These are phyloP conservation scores for Begonia peltatifolia DNA, from an alignment of 306 rosid species.

Conservation along the genomic window DNA sequence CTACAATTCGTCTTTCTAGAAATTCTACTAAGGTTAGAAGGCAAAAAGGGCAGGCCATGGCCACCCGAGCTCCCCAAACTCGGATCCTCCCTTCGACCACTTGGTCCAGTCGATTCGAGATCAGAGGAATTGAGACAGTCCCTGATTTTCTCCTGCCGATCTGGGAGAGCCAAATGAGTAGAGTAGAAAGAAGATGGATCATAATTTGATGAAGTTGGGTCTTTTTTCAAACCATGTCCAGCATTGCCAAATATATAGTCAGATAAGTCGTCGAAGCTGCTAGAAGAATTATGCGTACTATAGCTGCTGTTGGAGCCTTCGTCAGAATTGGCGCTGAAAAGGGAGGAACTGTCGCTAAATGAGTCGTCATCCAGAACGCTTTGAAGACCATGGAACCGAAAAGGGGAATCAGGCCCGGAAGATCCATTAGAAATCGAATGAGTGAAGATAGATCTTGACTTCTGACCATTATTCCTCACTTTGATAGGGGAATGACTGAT, in stretches of 20 bases:
- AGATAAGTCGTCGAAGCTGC: constrained; percentile 55
- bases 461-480: constrained; percentile 16
- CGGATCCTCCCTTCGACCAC: no score
- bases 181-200: constrained; percentile 26
- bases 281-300: constrained; percentile 46
- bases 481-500: constrained; percentile 22
- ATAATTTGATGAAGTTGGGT: constrained; percentile 24
- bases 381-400: constrained; percentile 30
- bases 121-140: no score
- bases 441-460: constrained; percentile 17
- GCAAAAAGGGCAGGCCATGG: constrained; percentile 20
- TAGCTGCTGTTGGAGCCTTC: constrained; percentile 76
- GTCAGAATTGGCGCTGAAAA: constrained; percentile 57
- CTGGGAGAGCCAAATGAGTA: constrained; percentile 36
- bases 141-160: no score
- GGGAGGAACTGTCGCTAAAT: constrained; percentile 77
- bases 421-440: constrained; percentile 23
- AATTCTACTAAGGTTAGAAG: neutral
- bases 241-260: constrained; percentile 68
- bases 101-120: no score
- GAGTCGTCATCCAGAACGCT: constrained; percentile 62
- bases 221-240: constrained; percentile 30
- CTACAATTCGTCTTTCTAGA: neutral
- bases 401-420: constrained; percentile 27
- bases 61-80: no score